These are phyloP conservation scores for Colletotrichum shisoi DNA, from an alignment of 2,329 filamentous ascomycete genomes.

Conservation along the genomic window DNA sequence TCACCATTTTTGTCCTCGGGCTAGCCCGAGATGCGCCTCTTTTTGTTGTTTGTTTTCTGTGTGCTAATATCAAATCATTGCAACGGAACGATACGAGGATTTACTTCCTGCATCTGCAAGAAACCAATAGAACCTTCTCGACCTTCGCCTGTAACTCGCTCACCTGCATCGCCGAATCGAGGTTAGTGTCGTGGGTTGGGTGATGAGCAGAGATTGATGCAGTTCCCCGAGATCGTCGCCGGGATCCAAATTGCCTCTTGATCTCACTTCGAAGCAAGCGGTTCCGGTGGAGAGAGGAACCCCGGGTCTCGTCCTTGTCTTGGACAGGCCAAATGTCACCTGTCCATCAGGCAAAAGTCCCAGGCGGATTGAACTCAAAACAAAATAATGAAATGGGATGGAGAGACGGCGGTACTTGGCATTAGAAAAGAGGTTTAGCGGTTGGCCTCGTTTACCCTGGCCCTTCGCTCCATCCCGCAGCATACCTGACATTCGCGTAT, in stretches of 20 bases:
- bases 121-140: constrained; percentile 3
- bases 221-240: constrained; percentile 27
- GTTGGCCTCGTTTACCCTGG: neutral
- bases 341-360: neutral
- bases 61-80: constrained; percentile 25
- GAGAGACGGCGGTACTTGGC: constrained; percentile 3
- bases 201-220: neutral
- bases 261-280: neutral
- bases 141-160: constrained; percentile 8
- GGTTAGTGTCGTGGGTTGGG: constrained; percentile 28
- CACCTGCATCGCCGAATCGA: neutral
- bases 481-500: neutral
- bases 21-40: constrained; percentile 14
- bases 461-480: neutral
- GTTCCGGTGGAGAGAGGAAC: neutral
- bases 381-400: constrained; percentile 1
- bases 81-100: constrained; percentile 15
- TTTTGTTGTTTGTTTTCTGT: constrained; percentile 16
- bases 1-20: constrained; percentile 20
- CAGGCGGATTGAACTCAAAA: neutral
- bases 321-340: neutral
- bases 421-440: neutral
- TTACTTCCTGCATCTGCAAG: constrained; percentile 13
- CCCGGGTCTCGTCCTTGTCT: no score
- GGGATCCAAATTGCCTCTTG: constrained; percentile 17